A percentile compares a stretch with the other conserved stretches of the same genome.
Conservation (phyloP, 75 land plant genomes). For the Adiantum capillusveneris region DNA sequence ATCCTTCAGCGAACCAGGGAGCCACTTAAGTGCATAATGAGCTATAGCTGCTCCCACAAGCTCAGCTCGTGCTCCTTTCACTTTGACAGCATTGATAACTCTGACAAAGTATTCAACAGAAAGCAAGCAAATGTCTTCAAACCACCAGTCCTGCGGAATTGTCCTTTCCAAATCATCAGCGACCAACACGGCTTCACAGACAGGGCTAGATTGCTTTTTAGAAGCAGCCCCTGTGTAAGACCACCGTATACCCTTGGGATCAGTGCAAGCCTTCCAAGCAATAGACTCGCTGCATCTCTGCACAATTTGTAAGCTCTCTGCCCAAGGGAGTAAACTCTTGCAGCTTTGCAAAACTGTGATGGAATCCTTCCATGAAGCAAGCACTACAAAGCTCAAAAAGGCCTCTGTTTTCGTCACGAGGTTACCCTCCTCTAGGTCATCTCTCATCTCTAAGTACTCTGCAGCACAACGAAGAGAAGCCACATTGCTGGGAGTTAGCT, state of each 20-base stretch:
- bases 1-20: slow-evolving; percentile 37
- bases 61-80: slow-evolving; percentile 65
- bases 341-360: slow-evolving; percentile 60
- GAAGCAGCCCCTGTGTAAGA: slow-evolving; percentile 11
- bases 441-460: slow-evolving; percentile 87
- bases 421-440: slow-evolving; percentile 71
- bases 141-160: slow-evolving; percentile 55
- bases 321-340: slow-evolving; percentile 65
- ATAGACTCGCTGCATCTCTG: slow-evolving; percentile 57
- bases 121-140: slow-evolving; percentile 60
- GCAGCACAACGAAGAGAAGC: slow-evolving; percentile 54
- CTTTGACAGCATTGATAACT: slow-evolving; percentile 65
- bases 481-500: slow-evolving; percentile 47
- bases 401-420: slow-evolving; percentile 65
- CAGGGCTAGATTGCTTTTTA: slow-evolving; percentile 46
- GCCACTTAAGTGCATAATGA: slow-evolving; percentile 61
- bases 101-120: slow-evolving; percentile 45
- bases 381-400: slow-evolving; percentile 51
- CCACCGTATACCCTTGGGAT: slow-evolving; percentile 34
- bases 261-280: slow-evolving; percentile 63
- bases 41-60: slow-evolving; percentile 59
- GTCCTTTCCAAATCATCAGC: slow-evolving; percentile 62
- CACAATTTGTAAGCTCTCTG: slow-evolving; percentile 67
- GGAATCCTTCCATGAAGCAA: slow-evolving; percentile 62
- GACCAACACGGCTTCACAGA: too few species aligned